phyloP scores from a whole-genome alignment of 768 basidiomycete genomes.

The Glaciozyma martinii region DNA sequence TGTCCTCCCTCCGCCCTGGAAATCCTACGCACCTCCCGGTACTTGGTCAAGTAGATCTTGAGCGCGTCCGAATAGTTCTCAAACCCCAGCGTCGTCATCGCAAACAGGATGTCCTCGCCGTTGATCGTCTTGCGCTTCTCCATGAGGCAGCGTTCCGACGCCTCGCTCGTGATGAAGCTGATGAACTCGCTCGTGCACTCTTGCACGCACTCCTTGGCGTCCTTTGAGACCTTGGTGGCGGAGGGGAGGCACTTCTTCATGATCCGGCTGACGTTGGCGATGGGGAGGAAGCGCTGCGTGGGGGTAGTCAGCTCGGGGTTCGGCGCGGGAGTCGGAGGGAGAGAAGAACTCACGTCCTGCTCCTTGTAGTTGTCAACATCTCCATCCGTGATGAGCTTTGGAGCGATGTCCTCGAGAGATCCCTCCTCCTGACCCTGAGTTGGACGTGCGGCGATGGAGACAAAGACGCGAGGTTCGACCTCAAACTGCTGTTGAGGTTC shows the following conservation, averaged over 20 bases:
- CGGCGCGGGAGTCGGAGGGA: no score
- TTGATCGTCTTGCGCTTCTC: conserved; percentile 97
- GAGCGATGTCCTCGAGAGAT: no score
- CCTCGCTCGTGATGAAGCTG: conserved; percentile 92
- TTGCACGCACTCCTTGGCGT: conserved; percentile 96
- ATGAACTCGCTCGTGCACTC: conserved; percentile 99
- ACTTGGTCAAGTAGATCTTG: conserved; percentile 81
- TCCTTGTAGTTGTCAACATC: no score
- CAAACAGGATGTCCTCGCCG: conserved; percentile 91
- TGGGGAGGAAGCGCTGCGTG: conserved; percentile 41
- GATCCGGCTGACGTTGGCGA: conserved; percentile 94
- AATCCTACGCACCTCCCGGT: conserved; percentile 24
- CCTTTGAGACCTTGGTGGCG: conserved; percentile 92
- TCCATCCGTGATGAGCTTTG: no score
- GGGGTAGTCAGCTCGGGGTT: no score
- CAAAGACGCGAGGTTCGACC: no score
- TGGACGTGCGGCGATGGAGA: no score
- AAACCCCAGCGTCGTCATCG: conserved; percentile 86
- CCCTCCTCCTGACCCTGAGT: no score
- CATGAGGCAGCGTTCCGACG: conserved; percentile 82
- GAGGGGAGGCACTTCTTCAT: conserved; percentile 88
- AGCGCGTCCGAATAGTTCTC: conserved; percentile 85
- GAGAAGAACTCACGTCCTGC: no score
- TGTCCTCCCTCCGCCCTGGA: no score
- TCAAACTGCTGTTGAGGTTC: no score